A percentile compares a stretch with the other conserved stretches of the same genome.
Evolutionary conservation across 352 stramenopile species (phyloP).

Genomic region (Poterioochromonas sp.): DNA sequence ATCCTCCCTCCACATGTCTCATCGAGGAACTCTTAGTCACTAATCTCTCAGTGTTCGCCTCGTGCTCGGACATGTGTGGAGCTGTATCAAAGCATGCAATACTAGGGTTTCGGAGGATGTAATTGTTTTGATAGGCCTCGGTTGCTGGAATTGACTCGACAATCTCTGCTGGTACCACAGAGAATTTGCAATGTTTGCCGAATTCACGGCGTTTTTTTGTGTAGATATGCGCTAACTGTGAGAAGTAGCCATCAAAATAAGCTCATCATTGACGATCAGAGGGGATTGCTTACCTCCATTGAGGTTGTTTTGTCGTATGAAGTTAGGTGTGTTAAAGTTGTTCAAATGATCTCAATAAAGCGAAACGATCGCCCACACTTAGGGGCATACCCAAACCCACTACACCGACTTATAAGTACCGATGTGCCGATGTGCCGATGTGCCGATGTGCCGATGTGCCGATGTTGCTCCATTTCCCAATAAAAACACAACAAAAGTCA

Average conservation of each 20-base stretch:
- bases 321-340: background rate
- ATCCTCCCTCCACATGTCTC: slow-evolving; percentile 86
- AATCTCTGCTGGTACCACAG: slow-evolving; percentile 71
- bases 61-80: slow-evolving; percentile 77
- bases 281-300: background rate
- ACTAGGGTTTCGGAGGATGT: slow-evolving; percentile 71
- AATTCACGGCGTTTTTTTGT: slow-evolving; percentile 81
- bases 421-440: no score
- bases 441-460: no score
- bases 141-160: slow-evolving; percentile 73
- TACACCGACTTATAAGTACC: no score
- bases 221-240: slow-evolving; percentile 30
- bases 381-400: no score
- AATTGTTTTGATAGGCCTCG: slow-evolving; percentile 72
- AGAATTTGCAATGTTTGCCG: slow-evolving; percentile 79
- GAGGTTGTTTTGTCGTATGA: background rate
- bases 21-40: slow-evolving; percentile 84
- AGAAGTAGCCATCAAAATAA: background rate
- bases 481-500: no score
- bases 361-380: no score
- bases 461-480: no score
- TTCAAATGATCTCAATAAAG: background rate
- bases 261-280: background rate
- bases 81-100: slow-evolving; percentile 73
- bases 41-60: slow-evolving; percentile 83